Evolutionary conservation across 768 basidiomycete species (phyloP).

Genomic region (Daedalea quercina): DNA sequence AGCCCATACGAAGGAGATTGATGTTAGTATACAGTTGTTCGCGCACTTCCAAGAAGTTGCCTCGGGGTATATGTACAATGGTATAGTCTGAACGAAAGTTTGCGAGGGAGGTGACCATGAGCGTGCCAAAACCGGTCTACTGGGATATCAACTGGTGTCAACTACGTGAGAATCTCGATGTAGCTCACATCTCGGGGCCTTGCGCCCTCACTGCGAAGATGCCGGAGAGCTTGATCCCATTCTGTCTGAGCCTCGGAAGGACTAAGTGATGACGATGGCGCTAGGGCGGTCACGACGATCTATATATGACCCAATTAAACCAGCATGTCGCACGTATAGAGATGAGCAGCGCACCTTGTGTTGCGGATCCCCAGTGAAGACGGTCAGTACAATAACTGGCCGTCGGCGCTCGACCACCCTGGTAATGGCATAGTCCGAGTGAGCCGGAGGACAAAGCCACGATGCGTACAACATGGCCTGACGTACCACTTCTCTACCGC

Average conservation of each 20-base stretch:
- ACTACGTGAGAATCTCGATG: not conserved
- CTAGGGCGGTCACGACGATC: slow-evolving; percentile 56
- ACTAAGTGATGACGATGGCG: slow-evolving; percentile 35
- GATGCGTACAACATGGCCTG: not conserved
- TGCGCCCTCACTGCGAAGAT: slow-evolving; percentile 63
- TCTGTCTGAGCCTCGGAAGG: slow-evolving; percentile 41
- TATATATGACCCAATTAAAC: slow-evolving; percentile 18
- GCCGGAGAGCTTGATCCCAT: slow-evolving; percentile 55
- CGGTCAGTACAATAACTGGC: slow-evolving; percentile 54
- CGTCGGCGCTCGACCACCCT: slow-evolving; percentile 67
- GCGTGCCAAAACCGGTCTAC: slow-evolving; percentile 57
- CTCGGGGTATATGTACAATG: slow-evolving; percentile 72
- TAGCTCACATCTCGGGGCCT: slow-evolving; percentile 56
- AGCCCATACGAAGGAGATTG: slow-evolving; percentile 78
- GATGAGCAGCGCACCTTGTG: slow-evolving; percentile 42
- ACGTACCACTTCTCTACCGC: slow-evolving; percentile 78
- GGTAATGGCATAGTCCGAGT: not conserved
- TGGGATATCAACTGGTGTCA: not conserved
- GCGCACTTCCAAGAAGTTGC: slow-evolving; percentile 54
- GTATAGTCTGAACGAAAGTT: slow-evolving; percentile 86
- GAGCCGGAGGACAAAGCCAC: not conserved
- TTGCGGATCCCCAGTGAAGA: slow-evolving; percentile 69
- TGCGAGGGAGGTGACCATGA: slow-evolving; percentile 80
- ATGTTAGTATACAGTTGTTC: slow-evolving; percentile 77
- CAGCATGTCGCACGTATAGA: not conserved